A percentile compares a stretch with the other conserved stretches of the same genome.
Conservation (phyloP, 2,329 filamentous ascomycete genomes). For the Calonectria naviculata region DNA sequence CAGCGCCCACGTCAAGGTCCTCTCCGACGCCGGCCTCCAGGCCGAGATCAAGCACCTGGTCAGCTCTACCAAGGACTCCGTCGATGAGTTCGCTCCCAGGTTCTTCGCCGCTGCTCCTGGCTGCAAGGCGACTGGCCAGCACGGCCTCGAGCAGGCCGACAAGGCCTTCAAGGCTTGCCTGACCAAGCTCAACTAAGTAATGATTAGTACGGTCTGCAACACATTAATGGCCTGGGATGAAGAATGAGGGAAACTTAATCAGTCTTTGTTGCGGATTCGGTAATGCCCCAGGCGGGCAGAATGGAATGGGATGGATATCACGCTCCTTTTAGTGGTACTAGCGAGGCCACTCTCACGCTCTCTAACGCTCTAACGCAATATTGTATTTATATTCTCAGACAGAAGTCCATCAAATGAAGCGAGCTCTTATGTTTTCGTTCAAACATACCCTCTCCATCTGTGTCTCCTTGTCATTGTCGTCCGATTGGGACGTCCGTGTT, state of each 20-base stretch:
- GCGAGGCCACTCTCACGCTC: not conserved
- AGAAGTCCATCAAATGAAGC: not conserved
- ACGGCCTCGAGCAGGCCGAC: conserved; percentile 1
- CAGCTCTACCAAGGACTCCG: not conserved
- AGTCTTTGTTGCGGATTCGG: not conserved
- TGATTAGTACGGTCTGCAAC: not conserved
- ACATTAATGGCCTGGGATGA: not conserved
- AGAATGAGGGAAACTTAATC: not conserved
- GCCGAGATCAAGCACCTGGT: conserved; percentile 1
- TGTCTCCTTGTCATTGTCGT: not conserved
- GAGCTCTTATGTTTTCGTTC: not conserved
- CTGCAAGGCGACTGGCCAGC: conserved; percentile 1
- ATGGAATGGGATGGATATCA: not conserved
- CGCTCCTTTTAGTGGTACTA: not conserved
- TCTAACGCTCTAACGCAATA: not conserved
- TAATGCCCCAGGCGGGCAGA: not conserved
- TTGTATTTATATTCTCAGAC: not conserved
- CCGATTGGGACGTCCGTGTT: not conserved
- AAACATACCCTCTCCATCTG: not conserved
- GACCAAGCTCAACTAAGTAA: not conserved
- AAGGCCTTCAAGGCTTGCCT: not conserved
- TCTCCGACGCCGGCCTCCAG: conserved; percentile 2
- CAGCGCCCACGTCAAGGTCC: conserved; percentile 1
- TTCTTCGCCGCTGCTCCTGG: not conserved
- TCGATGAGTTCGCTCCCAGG: not conserved